phyloP scores from a whole-genome alignment of 768 basidiomycete species.

The Lactarius indigo region DNA sequence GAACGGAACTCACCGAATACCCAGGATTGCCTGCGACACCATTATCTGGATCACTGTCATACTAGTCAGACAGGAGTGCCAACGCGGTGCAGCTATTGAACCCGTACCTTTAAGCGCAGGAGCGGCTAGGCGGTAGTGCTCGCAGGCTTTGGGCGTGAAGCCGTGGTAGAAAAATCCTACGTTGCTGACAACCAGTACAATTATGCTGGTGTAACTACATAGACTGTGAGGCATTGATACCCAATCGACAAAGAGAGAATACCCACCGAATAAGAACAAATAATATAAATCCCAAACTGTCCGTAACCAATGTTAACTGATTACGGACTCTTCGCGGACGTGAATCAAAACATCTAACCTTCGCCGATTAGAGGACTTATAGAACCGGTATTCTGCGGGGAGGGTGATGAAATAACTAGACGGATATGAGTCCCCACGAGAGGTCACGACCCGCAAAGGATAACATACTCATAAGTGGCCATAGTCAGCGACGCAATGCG shows the following conservation, averaged over 20 bases:
- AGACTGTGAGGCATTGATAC: background rate
- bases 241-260: background rate
- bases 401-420: conserved; percentile 24
- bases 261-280: conserved; percentile 23
- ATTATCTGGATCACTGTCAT: conserved; percentile 57
- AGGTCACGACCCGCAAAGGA: background rate
- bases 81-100: background rate
- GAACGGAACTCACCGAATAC: conserved; percentile 43
- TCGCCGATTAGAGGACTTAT: conserved; percentile 1
- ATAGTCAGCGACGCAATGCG: conserved; percentile 21
- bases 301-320: background rate
- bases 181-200: conserved; percentile 48
- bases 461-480: conserved; percentile 24
- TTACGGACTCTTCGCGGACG: background rate
- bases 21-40: conserved; percentile 64
- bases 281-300: conserved; percentile 18
- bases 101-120: conserved; percentile 61
- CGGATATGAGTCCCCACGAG: background rate
- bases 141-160: conserved; percentile 48
- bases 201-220: conserved; percentile 43
- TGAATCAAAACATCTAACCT: background rate
- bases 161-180: conserved; percentile 53
- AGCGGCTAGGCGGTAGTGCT: conserved; percentile 46
- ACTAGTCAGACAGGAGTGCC: background rate
- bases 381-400: conserved; percentile 22